These are phyloP conservation scores for Coniochaeta ligniaria DNA, from an alignment of 2,329 filamentous ascomycete species.

Conservation along the genomic window DNA sequence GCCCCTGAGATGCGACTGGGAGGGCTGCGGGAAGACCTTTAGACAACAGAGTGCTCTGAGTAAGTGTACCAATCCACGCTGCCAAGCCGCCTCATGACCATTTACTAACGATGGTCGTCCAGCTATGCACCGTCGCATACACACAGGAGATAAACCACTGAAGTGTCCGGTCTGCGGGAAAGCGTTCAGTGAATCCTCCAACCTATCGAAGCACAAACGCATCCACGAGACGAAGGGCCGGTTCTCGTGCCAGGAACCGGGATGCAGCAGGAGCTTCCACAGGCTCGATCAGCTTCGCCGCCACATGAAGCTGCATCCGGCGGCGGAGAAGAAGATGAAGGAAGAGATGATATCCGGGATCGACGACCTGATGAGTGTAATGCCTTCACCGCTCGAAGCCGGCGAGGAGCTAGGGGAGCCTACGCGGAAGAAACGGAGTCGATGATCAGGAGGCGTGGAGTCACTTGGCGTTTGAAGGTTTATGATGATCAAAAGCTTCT, in stretches of 20 bases:
- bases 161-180: constrained; percentile 51
- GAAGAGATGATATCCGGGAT: neutral
- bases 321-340: neutral
- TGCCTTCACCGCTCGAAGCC: neutral
- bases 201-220: constrained; percentile 58
- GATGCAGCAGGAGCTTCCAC: constrained; percentile 51
- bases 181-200: constrained; percentile 57
- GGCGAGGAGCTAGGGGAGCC: neutral
- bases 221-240: constrained; percentile 49
- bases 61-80: constrained; percentile 26
- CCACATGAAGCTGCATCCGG: constrained; percentile 33
- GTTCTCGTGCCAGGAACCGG: constrained; percentile 36
- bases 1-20: constrained; percentile 48
- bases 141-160: constrained; percentile 59
- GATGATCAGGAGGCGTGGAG: neutral
- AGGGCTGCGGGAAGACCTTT: constrained; percentile 50
- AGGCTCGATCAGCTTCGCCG: constrained; percentile 54
- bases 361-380: neutral
- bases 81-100: neutral
- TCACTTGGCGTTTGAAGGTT: neutral
- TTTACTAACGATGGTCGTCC: neutral
- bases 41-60: constrained; percentile 62
- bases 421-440: neutral
- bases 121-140: constrained; percentile 62
- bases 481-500: neutral